phyloP scores from a whole-genome alignment of 257 asterid genomes.

The Fraxinus anomala region DNA sequence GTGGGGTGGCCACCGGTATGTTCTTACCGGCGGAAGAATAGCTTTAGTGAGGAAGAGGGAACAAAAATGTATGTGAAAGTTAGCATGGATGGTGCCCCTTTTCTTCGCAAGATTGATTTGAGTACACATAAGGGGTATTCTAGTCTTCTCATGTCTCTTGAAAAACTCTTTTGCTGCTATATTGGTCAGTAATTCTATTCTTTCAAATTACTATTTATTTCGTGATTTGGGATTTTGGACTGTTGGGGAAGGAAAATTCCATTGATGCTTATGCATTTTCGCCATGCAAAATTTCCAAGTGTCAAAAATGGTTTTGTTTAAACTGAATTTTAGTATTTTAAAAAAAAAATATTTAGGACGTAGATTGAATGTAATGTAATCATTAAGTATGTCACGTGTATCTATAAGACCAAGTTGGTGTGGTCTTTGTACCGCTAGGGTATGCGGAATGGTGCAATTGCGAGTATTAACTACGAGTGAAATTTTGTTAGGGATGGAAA shows the following conservation, averaged over 20 bases:
- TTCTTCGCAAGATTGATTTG: constrained; percentile 75
- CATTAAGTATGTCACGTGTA: too few species aligned
- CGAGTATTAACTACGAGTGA: too few species aligned
- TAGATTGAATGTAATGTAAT: too few species aligned
- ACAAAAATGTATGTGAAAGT: constrained; percentile 69
- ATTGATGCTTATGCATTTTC: background rate
- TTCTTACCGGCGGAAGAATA: constrained; percentile 50
- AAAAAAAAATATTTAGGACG: too few species aligned
- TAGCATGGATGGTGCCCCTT: constrained; percentile 90
- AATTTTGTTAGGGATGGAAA: too few species aligned
- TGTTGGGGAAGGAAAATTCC: too few species aligned
- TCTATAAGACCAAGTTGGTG: too few species aligned
- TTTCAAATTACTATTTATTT: background rate
- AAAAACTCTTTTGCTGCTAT: constrained; percentile 60
- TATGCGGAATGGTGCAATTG: too few species aligned
- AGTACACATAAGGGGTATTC: constrained; percentile 42
- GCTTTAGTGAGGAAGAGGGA: constrained; percentile 19
- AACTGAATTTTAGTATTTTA: too few species aligned
- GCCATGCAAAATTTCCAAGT: background rate
- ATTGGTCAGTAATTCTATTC: constrained; percentile 40
- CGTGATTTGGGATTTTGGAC: too few species aligned
- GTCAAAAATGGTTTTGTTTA: too few species aligned
- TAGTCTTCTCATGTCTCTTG: constrained; percentile 58
- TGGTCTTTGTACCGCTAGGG: too few species aligned
- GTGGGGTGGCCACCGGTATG: constrained; percentile 98